Base-by-base conservation (phyloP, 139 green algal species). In the Pleodorina starrii region DNA sequence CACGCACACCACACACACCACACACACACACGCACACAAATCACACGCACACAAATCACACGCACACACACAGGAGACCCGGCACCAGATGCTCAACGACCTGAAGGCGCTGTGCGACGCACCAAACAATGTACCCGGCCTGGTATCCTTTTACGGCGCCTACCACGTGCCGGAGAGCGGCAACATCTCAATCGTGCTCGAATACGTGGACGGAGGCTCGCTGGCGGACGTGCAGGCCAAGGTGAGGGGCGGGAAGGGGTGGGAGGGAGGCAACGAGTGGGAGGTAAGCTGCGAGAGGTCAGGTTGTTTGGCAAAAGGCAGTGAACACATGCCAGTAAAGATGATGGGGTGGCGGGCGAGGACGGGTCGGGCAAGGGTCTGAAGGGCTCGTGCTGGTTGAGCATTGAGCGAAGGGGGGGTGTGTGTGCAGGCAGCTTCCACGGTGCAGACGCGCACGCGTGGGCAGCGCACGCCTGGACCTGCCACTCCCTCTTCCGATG, bases 171-270 rank as follows among this genome's bases (percentile, higher is more conserved):
- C 94, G 9, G 95, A 96, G 40, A 91, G 91, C 5, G 95, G 95
- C 29, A 93, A 96, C 88, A 97, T 99, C 35, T 94, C 93, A 0
- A 96, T 99, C 48, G 97, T 98, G 48, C 91, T 99, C 35, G 97
- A 99, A 90, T 99, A 99, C 93, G 98, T 99, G 97, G 96, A 99
- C 88, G 98, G 94, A 0, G 98, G 98, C 17, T 98, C 95, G 0
- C 92, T 99, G 78, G 94, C 88, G 38, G 96, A 99, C 82, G 92
- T 99, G 19, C 80, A 97, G 54, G 66, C 92, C 38, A 94, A 93
- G 92, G 91, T 95, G 46, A 63, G 74, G 48, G 17, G 42, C 2
- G 42, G 21, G 72, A n/a, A n/a, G n/a, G n/a, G n/a, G n/a, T n/a
- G n/a, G n/a, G n/a, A n/a, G n/a, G n/a, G n/a, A n/a, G n/a, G 72